Base-by-base conservation (phyloP, 2,329 filamentous ascomycete genomes). In the Cryphonectria carpinicola region DNA sequence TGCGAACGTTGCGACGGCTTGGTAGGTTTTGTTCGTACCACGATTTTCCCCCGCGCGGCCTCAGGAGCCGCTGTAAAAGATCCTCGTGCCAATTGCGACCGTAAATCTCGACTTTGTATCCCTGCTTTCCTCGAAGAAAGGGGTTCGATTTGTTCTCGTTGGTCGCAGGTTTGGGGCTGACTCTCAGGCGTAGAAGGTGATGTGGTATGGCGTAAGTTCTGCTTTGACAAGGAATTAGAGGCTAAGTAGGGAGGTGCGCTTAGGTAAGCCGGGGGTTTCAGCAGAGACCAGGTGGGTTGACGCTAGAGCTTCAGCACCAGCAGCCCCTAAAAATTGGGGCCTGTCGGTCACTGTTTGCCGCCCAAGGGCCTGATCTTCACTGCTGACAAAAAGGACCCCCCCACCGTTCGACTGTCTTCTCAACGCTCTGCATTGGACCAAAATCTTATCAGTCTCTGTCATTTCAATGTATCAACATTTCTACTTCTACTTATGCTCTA, bases 1-100 rank as follows among this genome's bases (percentile, higher is more conserved):
- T 22, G 56, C 64, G 37, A 67, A 60, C 56, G 56, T 52, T 37
- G 41, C 39, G 56, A 71, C 37, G 43, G 43, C n/a, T 58, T 37
- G 46, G 65, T 61, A 65, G 62, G 63, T 63, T 68, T 62, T 69
- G 67, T 72, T 54, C 72, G 73, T 73, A 74, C 73, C 73, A 74
- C 65, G 66, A 69, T 35, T 70, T 58, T 63, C 70, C 72, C 62
- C 72, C 68, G 69, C 65, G 62, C 66, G 72, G 68, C 72, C 64
- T 67, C 70, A 72, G 66, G 62, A 65, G 68, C 70, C 70, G 66
- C 63, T 56, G 66, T 68, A 65, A 65, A 64, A 56, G 52, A 22
- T 65, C 49, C 63, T 28, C n/a, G 28, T 54, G 52, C 63, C 70
- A 71, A 68, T 22, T 19, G 60, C 66, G 54, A 69, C 60, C 28